Conservation (phyloP, 2,329 filamentous ascomycete species). For the Botrytis porri region DNA sequence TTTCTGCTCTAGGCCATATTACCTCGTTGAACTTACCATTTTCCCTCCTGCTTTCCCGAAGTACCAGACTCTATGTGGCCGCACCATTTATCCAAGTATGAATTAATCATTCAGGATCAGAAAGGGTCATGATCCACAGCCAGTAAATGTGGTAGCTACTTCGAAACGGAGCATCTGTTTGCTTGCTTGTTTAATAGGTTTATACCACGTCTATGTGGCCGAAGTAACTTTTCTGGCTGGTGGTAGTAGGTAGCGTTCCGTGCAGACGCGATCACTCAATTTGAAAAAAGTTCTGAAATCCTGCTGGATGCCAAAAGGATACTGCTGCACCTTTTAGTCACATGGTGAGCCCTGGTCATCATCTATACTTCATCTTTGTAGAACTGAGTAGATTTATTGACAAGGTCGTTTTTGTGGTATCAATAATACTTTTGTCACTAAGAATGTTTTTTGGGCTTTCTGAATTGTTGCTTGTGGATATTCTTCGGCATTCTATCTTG, state of each 20-base stretch:
- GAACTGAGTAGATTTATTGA: not conserved
- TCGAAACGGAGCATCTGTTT: too few species aligned
- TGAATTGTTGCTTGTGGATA: not conserved
- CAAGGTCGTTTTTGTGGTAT: not conserved
- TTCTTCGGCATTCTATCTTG: not conserved
- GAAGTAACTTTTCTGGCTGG: not conserved
- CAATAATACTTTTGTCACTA: not conserved
- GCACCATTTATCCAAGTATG: not conserved
- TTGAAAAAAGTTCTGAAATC: not conserved
- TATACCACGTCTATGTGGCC: not conserved
- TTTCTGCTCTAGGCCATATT: not conserved
- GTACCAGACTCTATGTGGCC: not conserved
- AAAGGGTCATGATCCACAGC: too few species aligned
- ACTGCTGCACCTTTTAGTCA: not conserved
- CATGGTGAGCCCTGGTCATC: not conserved
- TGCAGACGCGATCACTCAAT: not conserved
- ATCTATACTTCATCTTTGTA: not conserved
- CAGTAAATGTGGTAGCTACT: not conserved
- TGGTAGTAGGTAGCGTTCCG: not conserved
- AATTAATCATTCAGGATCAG: not conserved
- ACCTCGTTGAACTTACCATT: too few species aligned
- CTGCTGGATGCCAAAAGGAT: not conserved
- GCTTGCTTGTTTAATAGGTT: not conserved
- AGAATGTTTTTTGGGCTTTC: not conserved
- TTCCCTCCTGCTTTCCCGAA: not conserved